Base-by-base conservation (phyloP, 495 filamentous ascomycete species). In the Umbilicaria muhlenbergii region DNA sequence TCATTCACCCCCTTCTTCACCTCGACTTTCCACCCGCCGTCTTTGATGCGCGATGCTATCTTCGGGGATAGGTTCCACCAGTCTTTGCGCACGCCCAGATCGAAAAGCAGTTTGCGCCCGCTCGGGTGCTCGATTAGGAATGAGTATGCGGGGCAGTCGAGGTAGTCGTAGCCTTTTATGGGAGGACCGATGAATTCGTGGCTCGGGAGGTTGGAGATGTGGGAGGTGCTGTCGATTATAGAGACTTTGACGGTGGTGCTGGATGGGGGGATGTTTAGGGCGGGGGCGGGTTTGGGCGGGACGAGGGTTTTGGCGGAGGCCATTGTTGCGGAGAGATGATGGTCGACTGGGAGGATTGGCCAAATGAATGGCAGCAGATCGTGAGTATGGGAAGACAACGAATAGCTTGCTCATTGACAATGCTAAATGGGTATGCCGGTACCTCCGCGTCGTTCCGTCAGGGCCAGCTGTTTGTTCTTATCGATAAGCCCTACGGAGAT, bases 251-350 rank as follows among this genome's bases (percentile, higher is more conserved):
- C 71, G 2, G 61, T 71, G 36, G 58, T 53, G 1, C 47, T 33
- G 44, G 69, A 77, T 50, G 64, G 60, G 38, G 68, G 69, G 46
- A 79, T 83, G 65, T 50, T 84, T 35, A 68, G 65, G 32, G 54
- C 83, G 36, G 56, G 81, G 39, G 62, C 77, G 55, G 77, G 80
- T 56, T 58, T 81, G 42, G 79, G 73, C 48, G 63, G 59, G 41
- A 69, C 72, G 36, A 33, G 45, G 42, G 36, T 32, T 19, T 33
- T 28, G 15, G 32, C 11, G 32, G 18, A 36, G 16, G 14, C 2
- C 19, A 21, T 21, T 21, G 19, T 21, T 2, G 19, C 19, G 19
- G 19, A 21, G 5, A 21, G 17, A 28, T 15, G 21, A 11, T 5
- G 19, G 15, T 32, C 24, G 17, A 11, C 16, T 15, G 3, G 18